Conservation (phyloP, 495 filamentous ascomycete species). For the Neurospora terricola region DNA sequence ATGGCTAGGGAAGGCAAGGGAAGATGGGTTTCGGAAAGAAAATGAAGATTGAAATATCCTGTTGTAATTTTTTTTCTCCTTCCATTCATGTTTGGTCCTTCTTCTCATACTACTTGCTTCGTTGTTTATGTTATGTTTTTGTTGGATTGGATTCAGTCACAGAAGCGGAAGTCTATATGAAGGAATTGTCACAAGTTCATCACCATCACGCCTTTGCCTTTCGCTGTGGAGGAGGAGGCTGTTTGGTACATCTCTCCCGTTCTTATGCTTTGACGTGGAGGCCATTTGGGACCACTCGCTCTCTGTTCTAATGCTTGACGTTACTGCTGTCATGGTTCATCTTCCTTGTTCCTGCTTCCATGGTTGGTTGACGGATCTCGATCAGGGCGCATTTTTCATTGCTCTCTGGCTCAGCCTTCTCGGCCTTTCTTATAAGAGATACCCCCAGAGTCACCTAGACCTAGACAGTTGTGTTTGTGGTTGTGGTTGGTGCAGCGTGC, state of each 20-base stretch:
- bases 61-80: conserved; percentile 15
- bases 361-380: background rate
- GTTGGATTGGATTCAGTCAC: background rate
- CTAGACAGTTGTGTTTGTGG: background rate
- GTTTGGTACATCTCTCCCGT: background rate
- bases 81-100: conserved; percentile 4
- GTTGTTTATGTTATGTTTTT: conserved; percentile 7
- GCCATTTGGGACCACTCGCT: background rate
- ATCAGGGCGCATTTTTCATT: background rate
- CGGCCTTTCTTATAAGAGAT: background rate
- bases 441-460: background rate
- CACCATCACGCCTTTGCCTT: too few relatives aligned
- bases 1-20: background rate
- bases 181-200: background rate
- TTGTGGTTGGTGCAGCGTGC: background rate
- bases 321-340: background rate
- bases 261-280: background rate
- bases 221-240: background rate
- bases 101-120: conserved; percentile 7
- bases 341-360: too few relatives aligned
- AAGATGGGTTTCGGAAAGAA: background rate
- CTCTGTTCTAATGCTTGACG: background rate
- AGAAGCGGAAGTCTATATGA: background rate
- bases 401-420: background rate
- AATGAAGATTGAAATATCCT: conserved; percentile 4